Base-by-base conservation (phyloP, 192 early-diverging fungal genomes). In the Allomyces macrogynus region DNA sequence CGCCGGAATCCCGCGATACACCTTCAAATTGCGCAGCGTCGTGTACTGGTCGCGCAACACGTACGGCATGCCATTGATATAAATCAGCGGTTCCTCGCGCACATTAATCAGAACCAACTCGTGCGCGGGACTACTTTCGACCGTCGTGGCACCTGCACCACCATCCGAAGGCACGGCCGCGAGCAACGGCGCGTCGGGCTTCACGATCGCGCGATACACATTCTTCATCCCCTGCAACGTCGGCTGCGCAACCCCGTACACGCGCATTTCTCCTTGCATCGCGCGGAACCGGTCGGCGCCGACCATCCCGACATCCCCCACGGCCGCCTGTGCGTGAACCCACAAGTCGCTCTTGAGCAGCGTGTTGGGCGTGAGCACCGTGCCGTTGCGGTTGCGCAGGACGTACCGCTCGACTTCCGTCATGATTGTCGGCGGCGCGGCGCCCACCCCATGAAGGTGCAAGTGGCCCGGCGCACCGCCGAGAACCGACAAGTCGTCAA, bases 1-100 rank as follows among this genome's bases (percentile, higher is more conserved):
- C 24, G 75, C 61, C 4, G 78, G 73, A 24, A 85, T 85, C 0
- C 84, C 84, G 16, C 74, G 65, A 67, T 82, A 85, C 1, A 79
- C 78, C 26, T 77, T 75, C 1, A 81, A 77, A 67, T 85, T 85
- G 10, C 84, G 76, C 7, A 85, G 66, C 9, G 84, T 82, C 63
- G 78, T 66, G 61, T 69, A 77, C 43, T 75, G 69, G 65, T 85
- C 81, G 11, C 84, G 70, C 8, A 85, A 73, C 1, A 85, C 84
- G 62, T 84, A 81, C 5, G 84, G 81, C n/a, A 80, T 72, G 23
- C 80, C 80, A 63, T 82, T 82, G 62, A 85, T 75, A 66, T 85
- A 85, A 24, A 82, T 80, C 24, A 85, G 74, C 12, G 84, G 84
- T 62, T 85, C 84, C 67, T 85, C 84, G 42, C 84, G 73, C n/a